Evolutionary conservation across 2,329 filamentous ascomycete genomes (phyloP), one percentile per base, ranked within the genome.

Genomic region (Verticillium albo-atrum): DNA sequence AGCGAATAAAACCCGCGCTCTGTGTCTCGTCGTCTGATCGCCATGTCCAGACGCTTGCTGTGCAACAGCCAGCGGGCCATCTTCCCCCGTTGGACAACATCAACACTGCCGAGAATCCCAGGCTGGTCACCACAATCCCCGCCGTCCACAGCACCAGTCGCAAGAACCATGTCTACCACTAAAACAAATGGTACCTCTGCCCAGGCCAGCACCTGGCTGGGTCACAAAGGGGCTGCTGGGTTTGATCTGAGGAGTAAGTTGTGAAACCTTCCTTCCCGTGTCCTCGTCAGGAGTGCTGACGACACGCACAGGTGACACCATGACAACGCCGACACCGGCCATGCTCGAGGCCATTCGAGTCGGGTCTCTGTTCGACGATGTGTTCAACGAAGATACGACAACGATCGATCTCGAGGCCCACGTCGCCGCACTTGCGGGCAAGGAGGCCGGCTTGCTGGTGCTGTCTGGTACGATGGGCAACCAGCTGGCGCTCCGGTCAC

Each of bases 381-480:
- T 96, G 65, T 91, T 89, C 71, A 77, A 81, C 63, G 92, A 96
- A 74, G 92, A 97, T 68, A 79, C 84, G 1, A 92, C 89, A 0
- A 97, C 94, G 1, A 86, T 83, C 56, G 81, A 84, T 26, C 85
- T 98, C 47, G 90, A 97, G 72, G 75, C 81, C 53, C 88, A 90
- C 71, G 82, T 96, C 52, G 91, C 92, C 20, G 71, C 82, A 32
- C 81, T 96, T 3, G 85, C 91, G 1, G 86, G 86, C 65, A 92
- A 96, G 67, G 88, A 92, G 68, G 86, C 86, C 7, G 89, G 85
- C 0, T 79, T 97, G 4, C 87, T 97, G 58, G 91, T 97, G 58
- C 81, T 96, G 61, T 95, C 91, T 0, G 94, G 94, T 3, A 97
- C 93, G 4, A 97, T 97, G 92, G 92, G 92, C 47, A 97, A 97